Evolutionary conservation across 176 grass and related monocot genomes (phyloP).

Genomic region (Pontederia crassipes): DNA sequence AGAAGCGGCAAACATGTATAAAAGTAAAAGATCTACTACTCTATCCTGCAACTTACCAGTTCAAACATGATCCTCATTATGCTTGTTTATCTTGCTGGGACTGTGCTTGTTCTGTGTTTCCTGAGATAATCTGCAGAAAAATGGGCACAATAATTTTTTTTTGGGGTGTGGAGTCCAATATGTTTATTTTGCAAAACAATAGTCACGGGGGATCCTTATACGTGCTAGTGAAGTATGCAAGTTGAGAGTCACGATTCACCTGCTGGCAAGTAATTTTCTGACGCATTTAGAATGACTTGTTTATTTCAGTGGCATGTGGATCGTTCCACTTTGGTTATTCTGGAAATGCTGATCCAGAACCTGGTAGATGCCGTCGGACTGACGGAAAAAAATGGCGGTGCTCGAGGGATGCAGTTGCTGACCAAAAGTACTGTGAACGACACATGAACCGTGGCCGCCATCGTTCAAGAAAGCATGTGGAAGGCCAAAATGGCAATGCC

Average conservation of each 20-base stretch:
- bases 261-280: constrained; percentile 11
- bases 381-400: constrained; percentile 99
- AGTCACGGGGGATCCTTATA: too few species aligned
- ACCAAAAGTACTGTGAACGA: constrained; percentile 96
- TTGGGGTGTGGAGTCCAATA: too few species aligned
- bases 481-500: constrained; percentile 55
- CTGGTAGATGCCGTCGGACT: constrained; percentile 93
- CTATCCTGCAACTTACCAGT: too few species aligned
- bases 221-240: too few species aligned
- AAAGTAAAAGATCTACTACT: too few species aligned
- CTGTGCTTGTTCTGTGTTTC: too few species aligned
- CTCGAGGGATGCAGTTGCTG: constrained; percentile 68
- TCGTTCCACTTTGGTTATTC: constrained; percentile 46
- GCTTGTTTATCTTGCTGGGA: too few species aligned
- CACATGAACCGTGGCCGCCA: constrained; percentile 98
- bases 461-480: constrained; percentile 99
- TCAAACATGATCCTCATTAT: too few species aligned
- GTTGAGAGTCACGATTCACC: background rate
- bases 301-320: constrained; percentile 58
- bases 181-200: too few species aligned
- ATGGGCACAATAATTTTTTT: too few species aligned
- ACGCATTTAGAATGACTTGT: background rate
- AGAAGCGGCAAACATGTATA: too few species aligned
- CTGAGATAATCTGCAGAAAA: too few species aligned
- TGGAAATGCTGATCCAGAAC: constrained; percentile 59